These are phyloP conservation scores for Pythium plurisporium DNA, from an alignment of 352 stramenopile genomes.

Conservation along the genomic window DNA sequence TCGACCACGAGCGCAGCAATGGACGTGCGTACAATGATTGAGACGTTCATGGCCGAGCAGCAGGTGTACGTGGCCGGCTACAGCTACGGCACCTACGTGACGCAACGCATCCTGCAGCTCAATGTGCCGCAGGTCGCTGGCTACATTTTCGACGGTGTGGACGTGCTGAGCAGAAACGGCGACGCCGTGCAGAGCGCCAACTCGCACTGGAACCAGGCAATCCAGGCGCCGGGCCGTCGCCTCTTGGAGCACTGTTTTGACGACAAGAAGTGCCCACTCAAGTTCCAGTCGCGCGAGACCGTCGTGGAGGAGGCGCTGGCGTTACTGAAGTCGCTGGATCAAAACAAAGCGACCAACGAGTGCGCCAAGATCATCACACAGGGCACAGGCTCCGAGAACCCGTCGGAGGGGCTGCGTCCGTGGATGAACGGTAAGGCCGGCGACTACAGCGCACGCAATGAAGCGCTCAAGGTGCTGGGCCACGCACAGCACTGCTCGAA, in stretches of 20 bases:
- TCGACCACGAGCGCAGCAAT: slow-evolving; percentile 20
- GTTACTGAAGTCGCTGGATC: slow-evolving; percentile 6
- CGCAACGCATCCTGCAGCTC: slow-evolving; percentile 25
- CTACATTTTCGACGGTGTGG: slow-evolving; percentile 27
- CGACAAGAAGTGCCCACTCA: slow-evolving; percentile 7
- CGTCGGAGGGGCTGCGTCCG: background rate
- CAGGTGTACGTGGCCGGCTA: slow-evolving; percentile 18
- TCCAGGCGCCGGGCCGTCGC: background rate
- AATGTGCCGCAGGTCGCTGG: slow-evolving; percentile 3
- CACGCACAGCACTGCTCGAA: background rate
- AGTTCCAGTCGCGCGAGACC: background rate
- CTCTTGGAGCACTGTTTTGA: slow-evolving; percentile 12
- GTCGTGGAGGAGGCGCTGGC: slow-evolving; percentile 4
- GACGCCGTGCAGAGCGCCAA: background rate
- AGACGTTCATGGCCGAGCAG: slow-evolving; percentile 11
- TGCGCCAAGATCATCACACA: slow-evolving; percentile 8
- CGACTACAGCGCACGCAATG: background rate
- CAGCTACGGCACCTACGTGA: slow-evolving; percentile 31
- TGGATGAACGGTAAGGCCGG: background rate
- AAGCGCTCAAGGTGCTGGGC: background rate
- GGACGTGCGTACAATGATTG: slow-evolving; percentile 23
- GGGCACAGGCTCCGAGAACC: background rate
- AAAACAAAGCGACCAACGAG: background rate
- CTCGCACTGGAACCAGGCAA: background rate
- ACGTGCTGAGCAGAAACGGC: slow-evolving; percentile 1